A percentile compares a stretch with the other conserved stretches of the same genome.
Evolutionary conservation across 371 early-diverging fungal genomes (phyloP).

Genomic region (Smittium culicis): DNA sequence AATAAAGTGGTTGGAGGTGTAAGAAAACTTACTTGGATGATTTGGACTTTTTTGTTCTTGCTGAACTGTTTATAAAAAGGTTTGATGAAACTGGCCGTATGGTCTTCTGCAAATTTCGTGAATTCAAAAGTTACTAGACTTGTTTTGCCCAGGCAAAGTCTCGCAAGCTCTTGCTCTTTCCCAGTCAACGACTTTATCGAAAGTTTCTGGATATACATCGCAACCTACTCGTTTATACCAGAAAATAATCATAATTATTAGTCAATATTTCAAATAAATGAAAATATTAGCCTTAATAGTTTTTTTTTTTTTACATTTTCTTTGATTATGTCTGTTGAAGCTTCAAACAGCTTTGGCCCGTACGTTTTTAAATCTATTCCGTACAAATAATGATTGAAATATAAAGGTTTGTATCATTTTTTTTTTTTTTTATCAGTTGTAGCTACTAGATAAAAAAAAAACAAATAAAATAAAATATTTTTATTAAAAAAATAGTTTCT

Average conservation of each 20-base stretch:
- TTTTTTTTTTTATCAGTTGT: too few relatives aligned
- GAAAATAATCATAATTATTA: neutral
- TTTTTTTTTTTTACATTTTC: conserved; percentile 6
- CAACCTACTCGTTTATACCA: neutral
- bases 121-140: conserved; percentile 28
- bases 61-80: conserved; percentile 20
- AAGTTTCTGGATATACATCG: conserved; percentile 25
- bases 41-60: conserved; percentile 13
- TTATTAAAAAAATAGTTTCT: neutral
- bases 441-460: too few relatives aligned
- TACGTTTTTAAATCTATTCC: conserved; percentile 24
- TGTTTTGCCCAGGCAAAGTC: conserved; percentile 19
- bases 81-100: conserved; percentile 22
- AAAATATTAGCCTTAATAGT: too few relatives aligned
- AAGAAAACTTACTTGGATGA: conserved; percentile 8
- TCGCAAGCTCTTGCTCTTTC: conserved; percentile 13
- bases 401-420: too few relatives aligned
- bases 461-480: too few relatives aligned
- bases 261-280: too few relatives aligned
- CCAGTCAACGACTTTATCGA: conserved; percentile 22
- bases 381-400: neutral
- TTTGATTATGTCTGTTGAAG: conserved; percentile 22
- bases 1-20: too few relatives aligned
- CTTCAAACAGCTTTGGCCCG: conserved; percentile 30
- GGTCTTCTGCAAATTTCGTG: conserved; percentile 28